Base-by-base conservation (phyloP, 257 asterid genomes). In the Solanum ossicruentum region DNA sequence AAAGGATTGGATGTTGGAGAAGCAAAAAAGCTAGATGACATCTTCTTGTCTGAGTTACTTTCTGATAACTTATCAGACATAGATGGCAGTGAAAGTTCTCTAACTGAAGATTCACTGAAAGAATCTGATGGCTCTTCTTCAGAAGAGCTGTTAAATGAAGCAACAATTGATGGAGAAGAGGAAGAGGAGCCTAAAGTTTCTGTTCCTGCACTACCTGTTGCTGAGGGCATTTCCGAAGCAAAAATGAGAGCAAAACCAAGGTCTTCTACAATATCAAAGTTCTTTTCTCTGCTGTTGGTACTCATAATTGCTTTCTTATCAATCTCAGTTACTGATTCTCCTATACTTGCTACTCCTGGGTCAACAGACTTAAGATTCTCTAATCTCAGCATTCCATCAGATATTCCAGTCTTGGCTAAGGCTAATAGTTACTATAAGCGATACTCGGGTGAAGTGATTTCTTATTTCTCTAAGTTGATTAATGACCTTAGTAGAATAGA, bases 51-150 rank as follows among this genome's bases (percentile, higher is more conserved):
- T 4, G 94, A 94, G 54, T 86, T 83, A 56, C 61, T 86, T 87
- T 89, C 95, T 16, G 94, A 85, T 12, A 89, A 70, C 86, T 85
- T 72, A 63, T 91, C 93, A 54, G 97, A 92, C n/a, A 58, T 89
- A 28, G 92, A 89, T 58, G 81, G 75, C 12, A 47, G 90, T n/a
- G 94, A 83, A 26, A 75, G 82, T 81, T 85, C 92, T 73, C 84
- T 84, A 79, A 75, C 81, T 26, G 95, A 88, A 10, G 94, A 86
- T 49, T 89, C 91, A 13, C 80, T 70, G 56, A 83, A 87, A 69
- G 89, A 85, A 83, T 43, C 84, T 7, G 91, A 80, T 71, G 71
- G 57, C 77, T 89, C 87, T 80, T 85, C 84, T 83, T 65, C 84
- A 20, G 81, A 36, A 32, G 92, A 91, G 70, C 72, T 86, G 77